Evolutionary conservation across 768 basidiomycete species (phyloP), one percentile per base, ranked within the genome.

Genomic region (Suillus clintonianus): DNA sequence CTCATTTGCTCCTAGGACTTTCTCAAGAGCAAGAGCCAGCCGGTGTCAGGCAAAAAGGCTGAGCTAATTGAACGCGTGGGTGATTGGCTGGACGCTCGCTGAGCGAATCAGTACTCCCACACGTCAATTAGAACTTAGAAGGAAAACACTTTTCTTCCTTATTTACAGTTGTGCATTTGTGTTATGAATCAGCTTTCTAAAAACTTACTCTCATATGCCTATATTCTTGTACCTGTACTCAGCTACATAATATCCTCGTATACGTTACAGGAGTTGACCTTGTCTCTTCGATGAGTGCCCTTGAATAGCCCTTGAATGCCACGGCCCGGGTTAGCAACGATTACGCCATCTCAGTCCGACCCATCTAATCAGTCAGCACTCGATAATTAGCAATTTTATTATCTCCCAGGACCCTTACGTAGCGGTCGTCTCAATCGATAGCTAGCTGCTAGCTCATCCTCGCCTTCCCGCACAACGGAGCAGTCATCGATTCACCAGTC

Each of bases 11-110:
- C 45, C 48, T 69, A 92, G 89, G 88, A 89, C n/a, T 91, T 92
- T 73, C 78, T 91, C 64, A 90, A 85, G 73, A 81, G 81, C 67
- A 92, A 91, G 71, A 83, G 87, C 59, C 75, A 83, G 64, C 62
- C 85, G 10, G 78, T 82, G 13, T 82, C 86, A 24, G 93, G 92
- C 1, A 91, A 84, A 75, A 94, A 94, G 72, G 84, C 81, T 13
- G 92, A 91, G 2, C 78, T 94, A 57, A 63, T 90, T 10, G 86
- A 89, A 63, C 85, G 91, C 15, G 83, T 90, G 5, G 74, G 78
- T 22, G 85, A 87, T 34, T 93, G 87, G 86, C 73, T 93, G 61
- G 80, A 84, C 27, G 72, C 69, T 55, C 72, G 76, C 30, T 76
- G 55, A 71, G 37, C 37, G 37, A 13, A 19, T 27, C 37, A 41